Evolutionary conservation across 306 rosid species (phyloP).

Genomic region (Dryas alaskensis): DNA sequence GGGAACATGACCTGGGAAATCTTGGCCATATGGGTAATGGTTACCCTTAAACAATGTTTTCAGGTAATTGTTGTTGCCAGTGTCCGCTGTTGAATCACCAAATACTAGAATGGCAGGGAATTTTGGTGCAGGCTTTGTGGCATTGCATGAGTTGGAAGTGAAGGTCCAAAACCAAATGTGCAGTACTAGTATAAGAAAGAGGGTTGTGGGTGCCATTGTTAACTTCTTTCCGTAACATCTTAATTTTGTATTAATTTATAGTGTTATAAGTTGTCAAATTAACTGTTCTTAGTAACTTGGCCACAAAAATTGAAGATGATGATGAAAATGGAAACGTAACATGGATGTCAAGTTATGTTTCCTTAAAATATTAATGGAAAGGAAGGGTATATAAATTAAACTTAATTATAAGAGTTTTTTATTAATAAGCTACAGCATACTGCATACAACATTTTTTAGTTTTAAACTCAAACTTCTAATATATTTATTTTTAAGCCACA

Average conservation of each 20-base stretch:
- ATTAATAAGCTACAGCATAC: no score
- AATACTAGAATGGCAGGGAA: constrained; percentile 55
- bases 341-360: constrained; percentile 11
- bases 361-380: neutral
- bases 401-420: no score
- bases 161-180: constrained; percentile 28
- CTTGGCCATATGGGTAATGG: constrained; percentile 54
- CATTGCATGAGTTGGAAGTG: constrained; percentile 24
- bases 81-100: constrained; percentile 62
- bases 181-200: constrained; percentile 22
- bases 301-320: neutral
- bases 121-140: constrained; percentile 20
- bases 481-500: no score
- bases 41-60: constrained; percentile 40
- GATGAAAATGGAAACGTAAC: constrained; percentile 10
- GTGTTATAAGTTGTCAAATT: neutral
- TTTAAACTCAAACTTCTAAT: no score
- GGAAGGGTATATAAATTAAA: neutral
- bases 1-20: constrained; percentile 50
- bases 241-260: neutral
- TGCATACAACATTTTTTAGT: no score
- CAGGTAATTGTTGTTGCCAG: constrained; percentile 65
- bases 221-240: neutral
- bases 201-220: constrained; percentile 37
- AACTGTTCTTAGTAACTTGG: neutral